phyloP scores from a whole-genome alignment of 2,329 filamentous ascomycete genomes.

The Colletotrichum spaethianum region DNA sequence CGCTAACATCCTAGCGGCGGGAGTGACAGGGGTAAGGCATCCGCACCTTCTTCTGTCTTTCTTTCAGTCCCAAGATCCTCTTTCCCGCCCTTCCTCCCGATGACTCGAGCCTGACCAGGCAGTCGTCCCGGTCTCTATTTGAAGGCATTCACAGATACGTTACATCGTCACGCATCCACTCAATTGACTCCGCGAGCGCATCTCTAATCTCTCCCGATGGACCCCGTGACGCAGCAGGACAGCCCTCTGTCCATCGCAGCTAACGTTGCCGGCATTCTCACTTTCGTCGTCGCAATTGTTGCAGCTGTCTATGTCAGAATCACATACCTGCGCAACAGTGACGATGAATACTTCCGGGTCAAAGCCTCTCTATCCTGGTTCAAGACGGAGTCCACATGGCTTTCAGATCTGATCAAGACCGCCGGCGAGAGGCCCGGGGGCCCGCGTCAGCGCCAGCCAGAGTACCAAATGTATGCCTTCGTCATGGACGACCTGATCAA shows the following conservation, averaged over 20 bases:
- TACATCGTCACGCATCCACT: neutral
- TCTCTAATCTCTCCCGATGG: conserved; percentile 6
- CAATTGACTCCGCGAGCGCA: neutral
- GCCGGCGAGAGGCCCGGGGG: conserved; percentile 36
- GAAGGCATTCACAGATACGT: neutral
- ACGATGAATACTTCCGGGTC: conserved; percentile 62
- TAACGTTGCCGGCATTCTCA: conserved; percentile 61
- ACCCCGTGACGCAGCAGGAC: conserved; percentile 48
- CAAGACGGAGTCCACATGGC: conserved; percentile 63
- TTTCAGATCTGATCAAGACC: conserved; percentile 57
- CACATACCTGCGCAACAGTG: conserved; percentile 61
- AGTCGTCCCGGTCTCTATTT: no score
- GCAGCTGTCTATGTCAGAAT: conserved; percentile 60
- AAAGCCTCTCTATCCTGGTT: conserved; percentile 63
- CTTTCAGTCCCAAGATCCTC: neutral
- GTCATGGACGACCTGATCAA: conserved; percentile 62
- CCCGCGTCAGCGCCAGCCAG: conserved; percentile 46
- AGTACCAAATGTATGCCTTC: conserved; percentile 63
- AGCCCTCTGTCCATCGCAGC: conserved; percentile 61
- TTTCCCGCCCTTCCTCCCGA: neutral
- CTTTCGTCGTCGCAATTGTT: conserved; percentile 61
- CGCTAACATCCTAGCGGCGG: conserved; percentile 14
- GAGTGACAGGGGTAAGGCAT: neutral
- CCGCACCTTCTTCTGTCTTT: neutral
- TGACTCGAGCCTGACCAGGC: neutral